These are phyloP conservation scores for Cryptosporidium bovis DNA, from an alignment of 169 alveolate genomes.

Conservation along the genomic window DNA sequence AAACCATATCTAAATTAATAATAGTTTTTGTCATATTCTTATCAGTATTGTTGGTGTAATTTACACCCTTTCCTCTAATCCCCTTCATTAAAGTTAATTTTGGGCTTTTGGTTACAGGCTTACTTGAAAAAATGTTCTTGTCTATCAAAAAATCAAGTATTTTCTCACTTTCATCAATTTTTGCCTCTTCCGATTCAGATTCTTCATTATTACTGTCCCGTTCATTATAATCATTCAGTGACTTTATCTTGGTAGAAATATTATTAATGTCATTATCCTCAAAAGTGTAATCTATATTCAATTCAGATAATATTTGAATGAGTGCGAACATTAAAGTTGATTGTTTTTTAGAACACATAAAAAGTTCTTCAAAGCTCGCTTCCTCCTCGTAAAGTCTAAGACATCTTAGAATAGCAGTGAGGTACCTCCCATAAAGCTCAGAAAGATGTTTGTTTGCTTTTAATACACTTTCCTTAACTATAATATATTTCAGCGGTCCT, in stretches of 20 bases:
- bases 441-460: neutral
- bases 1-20: neutral
- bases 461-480: neutral
- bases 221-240: neutral
- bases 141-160: conserved; percentile 1
- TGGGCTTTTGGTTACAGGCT: neutral
- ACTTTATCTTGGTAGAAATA: neutral
- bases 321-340: neutral
- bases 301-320: neutral
- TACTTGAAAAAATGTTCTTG: neutral
- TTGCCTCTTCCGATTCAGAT: neutral
- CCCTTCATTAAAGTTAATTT: too few relatives aligned
- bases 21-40: neutral
- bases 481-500: conserved; percentile 26
- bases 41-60: neutral
- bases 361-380: conserved; percentile 9
- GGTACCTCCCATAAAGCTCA: neutral
- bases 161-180: conserved; percentile 1
- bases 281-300: conserved; percentile 1
- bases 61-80: too few relatives aligned
- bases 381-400: conserved; percentile 4
- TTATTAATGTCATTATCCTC: neutral
- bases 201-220: neutral
- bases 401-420: conserved; percentile 3
- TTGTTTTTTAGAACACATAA: conserved; percentile 27